Evolutionary conservation across 345 rosid species (phyloP).

Genomic region (Camelina hispida): DNA sequence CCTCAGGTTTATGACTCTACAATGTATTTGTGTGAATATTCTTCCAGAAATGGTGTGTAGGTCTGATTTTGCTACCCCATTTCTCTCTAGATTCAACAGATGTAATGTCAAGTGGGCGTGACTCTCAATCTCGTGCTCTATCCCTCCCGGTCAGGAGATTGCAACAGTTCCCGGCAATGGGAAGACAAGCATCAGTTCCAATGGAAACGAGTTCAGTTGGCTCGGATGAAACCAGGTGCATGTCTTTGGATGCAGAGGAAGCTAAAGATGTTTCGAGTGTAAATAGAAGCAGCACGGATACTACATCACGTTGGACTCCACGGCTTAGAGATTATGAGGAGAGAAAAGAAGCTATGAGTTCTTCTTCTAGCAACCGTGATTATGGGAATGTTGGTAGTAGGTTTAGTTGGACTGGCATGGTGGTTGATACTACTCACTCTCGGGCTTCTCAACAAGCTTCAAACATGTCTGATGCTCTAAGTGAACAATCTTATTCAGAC

Average conservation of each 20-base stretch:
- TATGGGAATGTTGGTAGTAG: slow-evolving; percentile 38
- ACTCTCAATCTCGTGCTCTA: slow-evolving; percentile 39
- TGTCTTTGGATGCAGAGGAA: slow-evolving; percentile 49
- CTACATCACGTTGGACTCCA: slow-evolving; percentile 47
- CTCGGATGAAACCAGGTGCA: slow-evolving; percentile 44
- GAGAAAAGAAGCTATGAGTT: slow-evolving; percentile 48
- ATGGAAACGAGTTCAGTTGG: slow-evolving; percentile 51
- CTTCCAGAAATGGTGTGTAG: slow-evolving; percentile 5
- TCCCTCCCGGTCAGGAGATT: slow-evolving; percentile 36
- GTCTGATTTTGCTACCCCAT: slow-evolving; percentile 7
- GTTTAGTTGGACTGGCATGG: slow-evolving; percentile 45
- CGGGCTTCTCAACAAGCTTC: slow-evolving; percentile 66
- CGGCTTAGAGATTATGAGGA: slow-evolving; percentile 49
- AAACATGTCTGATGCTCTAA: slow-evolving; percentile 52
- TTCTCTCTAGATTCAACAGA: slow-evolving; percentile 38
- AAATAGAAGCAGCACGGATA: slow-evolving; percentile 45
- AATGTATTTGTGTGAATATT: slow-evolving; percentile 13
- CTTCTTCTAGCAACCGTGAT: slow-evolving; percentile 52
- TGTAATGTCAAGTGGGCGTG: slow-evolving; percentile 24
- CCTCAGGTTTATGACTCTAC: slow-evolving; percentile 35
- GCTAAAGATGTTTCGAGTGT: slow-evolving; percentile 42
- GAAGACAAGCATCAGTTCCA: slow-evolving; percentile 40
- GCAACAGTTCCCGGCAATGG: slow-evolving; percentile 16
- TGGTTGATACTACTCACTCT: slow-evolving; percentile 42
- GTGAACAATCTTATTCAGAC: slow-evolving; percentile 52